Conservation (phyloP, 208 protist genomes). For the Acanthamoeba castellanii region DNA sequence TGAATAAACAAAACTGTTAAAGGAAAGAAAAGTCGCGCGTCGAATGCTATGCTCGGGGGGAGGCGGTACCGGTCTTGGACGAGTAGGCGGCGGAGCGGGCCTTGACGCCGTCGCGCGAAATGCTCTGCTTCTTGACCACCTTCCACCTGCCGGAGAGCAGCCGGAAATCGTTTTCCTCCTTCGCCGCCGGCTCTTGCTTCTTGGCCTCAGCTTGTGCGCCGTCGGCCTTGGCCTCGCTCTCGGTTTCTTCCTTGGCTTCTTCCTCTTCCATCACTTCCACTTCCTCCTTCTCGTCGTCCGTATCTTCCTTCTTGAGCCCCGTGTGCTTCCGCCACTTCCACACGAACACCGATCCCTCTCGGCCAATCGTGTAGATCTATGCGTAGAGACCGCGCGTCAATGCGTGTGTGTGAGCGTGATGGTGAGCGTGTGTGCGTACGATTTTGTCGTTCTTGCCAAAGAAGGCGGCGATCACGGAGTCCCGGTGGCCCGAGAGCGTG, state of each 20-base stretch:
- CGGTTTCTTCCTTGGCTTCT: background rate
- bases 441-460: constrained; percentile 78
- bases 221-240: background rate
- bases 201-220: background rate
- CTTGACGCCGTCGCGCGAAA: background rate
- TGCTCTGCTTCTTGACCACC: constrained; percentile 3
- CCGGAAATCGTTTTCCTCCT: constrained; percentile 23
- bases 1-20: background rate
- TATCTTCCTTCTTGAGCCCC: background rate
- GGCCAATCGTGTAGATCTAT: constrained; percentile 86
- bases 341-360: constrained; percentile 84
- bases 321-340: constrained; percentile 78
- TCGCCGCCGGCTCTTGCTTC: background rate
- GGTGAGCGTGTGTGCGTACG: constrained; percentile 15
- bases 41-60: background rate
- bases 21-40: background rate
- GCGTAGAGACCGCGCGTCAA: background rate
- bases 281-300: background rate
- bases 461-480: constrained; percentile 81
- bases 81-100: constrained; percentile 31
- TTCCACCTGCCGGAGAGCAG: background rate
- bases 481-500: constrained; percentile 86
- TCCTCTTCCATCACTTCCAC: background rate
- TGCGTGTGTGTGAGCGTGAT: too few relatives aligned
- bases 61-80: background rate